A percentile compares a stretch with the other conserved stretches of the same genome.
These are phyloP conservation scores for Xylariaceae sp. DNA, from an alignment of 2,329 filamentous ascomycete genomes.

Conservation along the genomic window DNA sequence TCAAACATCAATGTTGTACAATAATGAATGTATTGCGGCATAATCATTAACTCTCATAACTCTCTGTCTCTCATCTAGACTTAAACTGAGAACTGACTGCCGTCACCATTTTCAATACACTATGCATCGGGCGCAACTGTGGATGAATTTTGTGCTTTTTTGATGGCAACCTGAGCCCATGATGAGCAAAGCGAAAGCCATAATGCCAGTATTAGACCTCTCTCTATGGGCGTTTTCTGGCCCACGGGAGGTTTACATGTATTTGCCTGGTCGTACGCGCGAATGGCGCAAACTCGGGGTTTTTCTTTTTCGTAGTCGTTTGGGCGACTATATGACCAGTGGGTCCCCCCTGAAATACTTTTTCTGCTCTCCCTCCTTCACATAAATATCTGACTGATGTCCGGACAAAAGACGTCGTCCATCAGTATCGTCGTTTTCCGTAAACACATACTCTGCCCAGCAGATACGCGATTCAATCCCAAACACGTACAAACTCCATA, in stretches of 20 bases:
- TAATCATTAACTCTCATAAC: not conserved
- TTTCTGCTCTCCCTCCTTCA: conserved; percentile 1
- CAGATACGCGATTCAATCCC: not conserved
- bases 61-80: not conserved
- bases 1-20: not conserved
- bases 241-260: conserved; percentile 4
- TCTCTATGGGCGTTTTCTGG: not conserved
- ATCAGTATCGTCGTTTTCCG: conserved; percentile 8
- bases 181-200: not conserved
- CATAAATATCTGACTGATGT: conserved; percentile 1
- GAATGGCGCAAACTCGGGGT: not conserved
- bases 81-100: not conserved
- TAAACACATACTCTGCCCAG: conserved; percentile 8
- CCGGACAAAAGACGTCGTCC: not conserved
- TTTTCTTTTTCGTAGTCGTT: not conserved
- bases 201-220: conserved; percentile 3
- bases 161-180: not conserved
- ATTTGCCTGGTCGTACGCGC: conserved; percentile 1
- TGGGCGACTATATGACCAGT: not conserved
- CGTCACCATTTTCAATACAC: not conserved
- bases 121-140: not conserved
- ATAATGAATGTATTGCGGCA: not conserved
- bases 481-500: conserved; percentile 12
- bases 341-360: not conserved
- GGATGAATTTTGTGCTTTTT: not conserved